Evolutionary conservation across 202 grass and related monocot genomes (phyloP), one percentile per base, ranked within the genome.

Genomic region (Setaria viridis): DNA sequence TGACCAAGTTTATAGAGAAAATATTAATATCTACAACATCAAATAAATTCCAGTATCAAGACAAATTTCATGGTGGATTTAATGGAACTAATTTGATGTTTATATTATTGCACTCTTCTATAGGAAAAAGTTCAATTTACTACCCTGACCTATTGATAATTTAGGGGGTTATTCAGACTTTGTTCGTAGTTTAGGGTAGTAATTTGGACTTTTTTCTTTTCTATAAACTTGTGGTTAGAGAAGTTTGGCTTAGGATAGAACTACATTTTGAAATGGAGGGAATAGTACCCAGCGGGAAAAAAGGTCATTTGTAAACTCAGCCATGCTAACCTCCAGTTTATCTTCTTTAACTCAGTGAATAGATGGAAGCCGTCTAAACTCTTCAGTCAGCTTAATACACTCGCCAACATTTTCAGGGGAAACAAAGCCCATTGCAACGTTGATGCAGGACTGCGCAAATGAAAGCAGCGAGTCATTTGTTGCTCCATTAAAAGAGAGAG

Each of bases 361-460:
- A 67, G 86, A 88, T 78, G 94, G 94, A 83, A 97, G 86, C 42
- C 58, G 79, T 56, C 94, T 83, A 77, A 92, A 94, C 85, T 94
- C 88, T 72, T 77, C 35, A 2, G 92, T 93, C 78, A 97, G 67
- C 32, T 78, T 81, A 50, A 94, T 68, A 69, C 88, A 97, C 70
- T 92, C 86, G 7, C 65, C 50, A 11, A 94, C 59, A 19, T 89
- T 94, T 62, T 97, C 94, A 5, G 92, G 94, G 34, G 94, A 97
- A 43, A 94, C 94, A 41, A 97, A 97, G 74, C 94, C 88, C 10
- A 97, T 56, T 2, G 88, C 94, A 14, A 97, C 92, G 66, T 97
- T 94, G 57, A 90, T 93, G 90, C 95, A 97, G 34, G 95, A 94
- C 95, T 94, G 29, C 71, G 79, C 58, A 86, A 16, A 41, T 47